phyloP scores from a whole-genome alignment of 371 early-diverging fungal genomes.

The Actinomortierella ambigua region DNA sequence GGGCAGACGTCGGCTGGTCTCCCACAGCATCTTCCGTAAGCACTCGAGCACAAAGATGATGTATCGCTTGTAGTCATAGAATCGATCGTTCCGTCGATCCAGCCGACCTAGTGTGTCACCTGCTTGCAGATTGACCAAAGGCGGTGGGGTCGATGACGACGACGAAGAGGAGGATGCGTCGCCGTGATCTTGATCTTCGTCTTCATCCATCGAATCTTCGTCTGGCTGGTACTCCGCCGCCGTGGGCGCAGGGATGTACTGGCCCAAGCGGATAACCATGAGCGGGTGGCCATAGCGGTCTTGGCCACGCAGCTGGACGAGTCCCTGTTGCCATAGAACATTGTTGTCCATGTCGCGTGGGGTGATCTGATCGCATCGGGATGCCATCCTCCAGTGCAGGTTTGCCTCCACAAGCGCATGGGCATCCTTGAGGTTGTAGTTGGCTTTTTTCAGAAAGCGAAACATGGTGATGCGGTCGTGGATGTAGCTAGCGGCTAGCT shows the following conservation, averaged over 20 bases:
- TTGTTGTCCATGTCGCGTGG: conserved; percentile 30
- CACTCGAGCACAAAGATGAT: conserved; percentile 44
- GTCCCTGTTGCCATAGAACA: conserved; percentile 27
- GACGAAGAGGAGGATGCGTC: too few species aligned
- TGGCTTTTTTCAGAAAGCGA: conserved; percentile 45
- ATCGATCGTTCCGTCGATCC: conserved; percentile 17
- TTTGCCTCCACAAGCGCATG: conserved; percentile 38
- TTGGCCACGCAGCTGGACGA: conserved; percentile 34
- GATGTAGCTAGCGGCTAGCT: conserved; percentile 28
- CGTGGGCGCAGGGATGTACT: conserved; percentile 32
- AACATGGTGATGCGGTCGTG: conserved; percentile 46
- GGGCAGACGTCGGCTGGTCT: conserved; percentile 38
- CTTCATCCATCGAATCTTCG: conserved; percentile 4
- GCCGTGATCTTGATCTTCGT: conserved; percentile 3
- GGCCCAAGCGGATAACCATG: conserved; percentile 35
- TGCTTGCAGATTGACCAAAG: too few species aligned
- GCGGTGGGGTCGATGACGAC: too few species aligned
- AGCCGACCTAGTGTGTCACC: too few species aligned
- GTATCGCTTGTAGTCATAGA: conserved; percentile 35
- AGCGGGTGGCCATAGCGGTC: conserved; percentile 43
- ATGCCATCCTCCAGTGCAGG: conserved; percentile 30
- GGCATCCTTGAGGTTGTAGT: conserved; percentile 31
- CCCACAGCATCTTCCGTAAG: conserved; percentile 42
- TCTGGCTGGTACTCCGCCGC: conserved; percentile 10
- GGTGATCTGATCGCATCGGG: conserved; percentile 27